Evolutionary conservation across 441 rosid genomes (phyloP).

Genomic region (Bruguiera hainesii): DNA sequence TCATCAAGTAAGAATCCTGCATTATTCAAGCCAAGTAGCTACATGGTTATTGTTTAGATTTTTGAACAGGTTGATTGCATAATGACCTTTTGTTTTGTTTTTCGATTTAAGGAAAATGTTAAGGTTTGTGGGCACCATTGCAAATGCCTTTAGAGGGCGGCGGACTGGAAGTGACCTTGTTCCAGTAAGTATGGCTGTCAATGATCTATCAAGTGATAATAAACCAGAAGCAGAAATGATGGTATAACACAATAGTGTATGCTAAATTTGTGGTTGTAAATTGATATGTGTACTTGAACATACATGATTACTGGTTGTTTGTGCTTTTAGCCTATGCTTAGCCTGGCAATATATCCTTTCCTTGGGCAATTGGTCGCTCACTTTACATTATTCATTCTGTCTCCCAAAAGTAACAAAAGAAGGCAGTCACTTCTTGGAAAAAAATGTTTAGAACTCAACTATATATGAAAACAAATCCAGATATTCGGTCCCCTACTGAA

Average conservation of each 20-base stretch:
- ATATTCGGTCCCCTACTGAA: too few species aligned
- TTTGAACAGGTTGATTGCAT: constrained; percentile 7
- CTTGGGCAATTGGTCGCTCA: too few species aligned
- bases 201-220: constrained; percentile 4
- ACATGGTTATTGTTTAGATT: not conserved
- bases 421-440: too few species aligned
- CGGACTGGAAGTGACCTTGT: constrained; percentile 9
- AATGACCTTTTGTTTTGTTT: constrained; percentile 19
- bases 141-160: constrained; percentile 20
- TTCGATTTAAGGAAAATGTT: constrained; percentile 11
- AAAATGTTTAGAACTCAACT: too few species aligned
- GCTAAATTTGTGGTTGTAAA: constrained; percentile 6
- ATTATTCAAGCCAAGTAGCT: constrained; percentile 10
- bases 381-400: too few species aligned
- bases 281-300: not conserved
- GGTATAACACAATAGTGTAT: not conserved
- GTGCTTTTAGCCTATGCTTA: constrained; percentile 1
- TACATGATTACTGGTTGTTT: not conserved
- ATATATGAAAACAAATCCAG: too few species aligned
- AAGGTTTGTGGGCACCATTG: constrained; percentile 26
- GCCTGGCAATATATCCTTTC: not conserved
- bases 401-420: too few species aligned
- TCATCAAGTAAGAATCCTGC: not conserved
- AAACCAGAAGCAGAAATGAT: constrained; percentile 11
- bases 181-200: not conserved